Percentiles rank a stretch among this genome's conserved stretches.
Evolutionary conservation across 1,284 basidiomycete genomes (phyloP).

Genomic region (Leccinum proliferum): DNA sequence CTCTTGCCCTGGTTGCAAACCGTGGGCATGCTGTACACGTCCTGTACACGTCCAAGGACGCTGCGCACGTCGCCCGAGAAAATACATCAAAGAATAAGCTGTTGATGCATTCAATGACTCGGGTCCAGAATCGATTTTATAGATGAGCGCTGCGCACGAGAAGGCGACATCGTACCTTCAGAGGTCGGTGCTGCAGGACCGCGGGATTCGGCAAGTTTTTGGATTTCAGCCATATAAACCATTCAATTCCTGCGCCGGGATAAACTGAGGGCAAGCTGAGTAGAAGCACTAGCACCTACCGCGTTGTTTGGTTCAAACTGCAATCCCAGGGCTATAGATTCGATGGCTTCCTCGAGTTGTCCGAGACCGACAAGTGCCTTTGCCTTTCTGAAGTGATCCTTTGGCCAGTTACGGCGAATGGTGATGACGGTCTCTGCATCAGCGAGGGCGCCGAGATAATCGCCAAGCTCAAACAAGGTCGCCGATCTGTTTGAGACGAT

Average conservation of each 20-base stretch:
- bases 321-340: constrained; percentile 79
- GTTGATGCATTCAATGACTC: constrained; percentile 3
- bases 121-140: background rate
- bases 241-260: constrained; percentile 23
- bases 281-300: constrained; percentile 34
- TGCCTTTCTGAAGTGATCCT: constrained; percentile 93
- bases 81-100: background rate
- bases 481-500: constrained; percentile 91
- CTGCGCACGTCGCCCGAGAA: constrained; percentile 12
- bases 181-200: constrained; percentile 5
- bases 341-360: constrained; percentile 70
- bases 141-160: background rate
- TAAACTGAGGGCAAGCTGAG: constrained; percentile 4
- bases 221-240: constrained; percentile 26
- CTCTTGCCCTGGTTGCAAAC: constrained; percentile 14
- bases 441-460: constrained; percentile 78
- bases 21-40: constrained; percentile 12
- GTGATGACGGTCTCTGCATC: constrained; percentile 91
- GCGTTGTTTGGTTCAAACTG: constrained; percentile 86
- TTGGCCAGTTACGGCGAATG: constrained; percentile 86
- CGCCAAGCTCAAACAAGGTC: constrained; percentile 72
- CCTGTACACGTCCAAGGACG: constrained; percentile 15
- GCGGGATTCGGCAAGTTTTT: constrained; percentile 19
- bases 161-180: constrained; percentile 1
- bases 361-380: constrained; percentile 82